phyloP scores from a whole-genome alignment of 148 eudicot genomes.

The Arctostaphylos glauca region DNA sequence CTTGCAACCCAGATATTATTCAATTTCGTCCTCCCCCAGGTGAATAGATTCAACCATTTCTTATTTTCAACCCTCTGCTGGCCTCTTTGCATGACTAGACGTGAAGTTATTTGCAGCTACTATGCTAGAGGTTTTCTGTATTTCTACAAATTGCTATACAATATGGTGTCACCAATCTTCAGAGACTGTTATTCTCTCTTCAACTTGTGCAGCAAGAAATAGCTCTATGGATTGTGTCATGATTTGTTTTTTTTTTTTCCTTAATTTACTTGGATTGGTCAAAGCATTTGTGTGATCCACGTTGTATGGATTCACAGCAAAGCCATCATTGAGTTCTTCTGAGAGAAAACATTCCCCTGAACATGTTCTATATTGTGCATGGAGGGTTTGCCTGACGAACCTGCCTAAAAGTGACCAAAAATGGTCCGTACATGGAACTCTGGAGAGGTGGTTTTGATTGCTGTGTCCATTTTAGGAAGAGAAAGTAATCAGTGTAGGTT shows the following conservation, averaged over 20 bases:
- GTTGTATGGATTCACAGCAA: neutral
- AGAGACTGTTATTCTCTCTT: neutral
- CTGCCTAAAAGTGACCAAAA: neutral
- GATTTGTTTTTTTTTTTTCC: neutral
- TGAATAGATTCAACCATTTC: constrained; percentile 15
- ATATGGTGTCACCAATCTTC: neutral
- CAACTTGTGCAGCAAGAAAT: neutral
- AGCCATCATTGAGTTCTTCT: neutral
- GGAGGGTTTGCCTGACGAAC: neutral
- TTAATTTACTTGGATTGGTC: neutral
- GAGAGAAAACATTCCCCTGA: no score
- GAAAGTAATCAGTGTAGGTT: neutral
- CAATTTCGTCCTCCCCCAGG: constrained; percentile 95
- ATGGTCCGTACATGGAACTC: neutral
- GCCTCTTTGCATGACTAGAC: neutral
- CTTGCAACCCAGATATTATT: constrained; percentile 91
- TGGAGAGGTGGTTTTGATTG: neutral
- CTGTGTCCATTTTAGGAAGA: neutral
- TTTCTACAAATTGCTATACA: neutral
- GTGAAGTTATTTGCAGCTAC: neutral
- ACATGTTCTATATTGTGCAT: neutral
- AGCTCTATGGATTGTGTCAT: neutral
- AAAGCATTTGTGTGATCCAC: neutral
- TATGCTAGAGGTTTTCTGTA: neutral
- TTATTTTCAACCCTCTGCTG: no score